Evolutionary conservation across 495 filamentous ascomycete species (phyloP), one percentile per base, ranked within the genome.

Genomic region (Neurospora tetraspora): DNA sequence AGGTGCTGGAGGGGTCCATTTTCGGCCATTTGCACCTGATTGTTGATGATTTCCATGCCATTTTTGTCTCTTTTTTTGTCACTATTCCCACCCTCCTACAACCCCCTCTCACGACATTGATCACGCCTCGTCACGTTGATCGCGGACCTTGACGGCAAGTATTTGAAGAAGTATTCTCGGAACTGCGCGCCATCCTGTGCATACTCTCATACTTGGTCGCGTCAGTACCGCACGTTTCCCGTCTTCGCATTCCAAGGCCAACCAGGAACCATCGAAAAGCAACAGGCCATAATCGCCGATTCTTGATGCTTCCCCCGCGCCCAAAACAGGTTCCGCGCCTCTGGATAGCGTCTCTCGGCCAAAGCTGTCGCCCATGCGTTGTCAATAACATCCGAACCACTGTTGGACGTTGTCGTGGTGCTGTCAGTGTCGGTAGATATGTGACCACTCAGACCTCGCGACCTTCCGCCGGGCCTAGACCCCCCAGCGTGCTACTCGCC

Each of bases 271-370:
- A 27, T 59, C 23, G 47, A 59, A 59, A 59, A 31, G 23, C 53
- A 65, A 65, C 53, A 65, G 53, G 27, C 53, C 53, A 65, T 65
- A 65, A 65, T 34, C 53, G 75, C 73, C 73, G 71, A 75, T 77
- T 76, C 72, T 76, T 79, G 74, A 81, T 81, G 80, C 77, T 75
- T 7, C 69, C 69, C 71, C 69, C 76, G 77, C 78, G 73, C 70
- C 61, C 73, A 73, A 40, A 72, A 65, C 76, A 73, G 61, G 76
- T 73, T 69, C 74, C 76, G 47, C 77, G 72, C 68, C 71, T 76
- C 43, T 74, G 75, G 65, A 78, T 76, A 34, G 74, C 80, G 71
- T 79, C 75, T 47, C 68, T 78, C 72, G 71, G 73, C 74, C 59
- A 65, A 18, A 34, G 14, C 9, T 65, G 53, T 65, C 53, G 53